Percentiles rank a stretch among this genome's conserved stretches.
Evolutionary conservation across 208 protist genomes (phyloP).

Genomic region (Trypanosoma avium): DNA sequence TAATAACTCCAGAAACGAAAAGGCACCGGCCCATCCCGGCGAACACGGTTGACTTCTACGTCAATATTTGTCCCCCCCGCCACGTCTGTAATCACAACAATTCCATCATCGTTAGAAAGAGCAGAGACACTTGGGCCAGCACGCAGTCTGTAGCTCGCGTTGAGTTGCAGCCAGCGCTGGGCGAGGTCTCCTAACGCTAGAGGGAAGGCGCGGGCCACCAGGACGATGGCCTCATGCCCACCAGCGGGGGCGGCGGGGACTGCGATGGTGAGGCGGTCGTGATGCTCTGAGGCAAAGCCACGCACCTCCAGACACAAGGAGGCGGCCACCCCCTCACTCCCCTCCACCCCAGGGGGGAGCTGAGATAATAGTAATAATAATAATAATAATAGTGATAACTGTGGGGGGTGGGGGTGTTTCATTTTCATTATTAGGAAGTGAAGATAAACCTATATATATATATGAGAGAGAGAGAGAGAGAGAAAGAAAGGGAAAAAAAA

Average conservation of each 20-base stretch:
- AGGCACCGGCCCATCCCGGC: slow-evolving; percentile 54
- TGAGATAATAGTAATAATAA: too few relatives aligned
- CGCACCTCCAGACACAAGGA: slow-evolving; percentile 62
- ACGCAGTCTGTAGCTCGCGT: slow-evolving; percentile 48
- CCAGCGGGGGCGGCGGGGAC: slow-evolving; percentile 31
- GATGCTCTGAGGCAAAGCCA: slow-evolving; percentile 74
- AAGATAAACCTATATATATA: background rate
- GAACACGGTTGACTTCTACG: slow-evolving; percentile 49
- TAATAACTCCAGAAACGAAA: slow-evolving; percentile 82
- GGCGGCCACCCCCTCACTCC: slow-evolving; percentile 2
- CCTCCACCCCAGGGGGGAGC: too few relatives aligned
- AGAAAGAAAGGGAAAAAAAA: background rate
- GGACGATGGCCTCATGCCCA: slow-evolving; percentile 56
- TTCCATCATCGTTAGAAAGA: slow-evolving; percentile 55
- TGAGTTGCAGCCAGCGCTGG: slow-evolving; percentile 56
- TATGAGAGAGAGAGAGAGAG: slow-evolving; percentile 1
- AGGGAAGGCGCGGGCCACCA: slow-evolving; percentile 55
- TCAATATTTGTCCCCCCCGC: slow-evolving; percentile 52
- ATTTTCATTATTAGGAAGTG: too few relatives aligned
- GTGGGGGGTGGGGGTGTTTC: too few relatives aligned
- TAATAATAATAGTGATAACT: too few relatives aligned
- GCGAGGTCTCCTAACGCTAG: slow-evolving; percentile 27
- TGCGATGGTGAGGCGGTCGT: slow-evolving; percentile 55
- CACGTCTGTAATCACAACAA: slow-evolving; percentile 52
- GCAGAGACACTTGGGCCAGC: slow-evolving; percentile 28